phyloP scores from a whole-genome alignment of 257 asterid genomes.

The Nicotiana noctiflora region DNA sequence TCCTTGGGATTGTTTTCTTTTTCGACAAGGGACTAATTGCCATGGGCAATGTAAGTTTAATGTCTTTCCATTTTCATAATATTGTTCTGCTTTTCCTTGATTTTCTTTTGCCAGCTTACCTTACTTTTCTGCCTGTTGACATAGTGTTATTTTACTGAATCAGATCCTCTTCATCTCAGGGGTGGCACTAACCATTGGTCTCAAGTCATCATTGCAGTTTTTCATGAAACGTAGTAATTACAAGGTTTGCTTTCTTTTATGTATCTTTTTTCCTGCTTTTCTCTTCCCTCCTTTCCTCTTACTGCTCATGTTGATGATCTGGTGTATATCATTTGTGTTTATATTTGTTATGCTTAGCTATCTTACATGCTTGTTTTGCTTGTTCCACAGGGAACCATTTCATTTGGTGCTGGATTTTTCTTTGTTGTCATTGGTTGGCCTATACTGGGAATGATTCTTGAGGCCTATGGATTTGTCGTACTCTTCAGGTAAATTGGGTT shows the following conservation, averaged over 20 bases:
- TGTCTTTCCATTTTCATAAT: conserved; percentile 7
- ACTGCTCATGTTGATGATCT: neutral
- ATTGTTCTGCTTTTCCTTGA: conserved; percentile 1
- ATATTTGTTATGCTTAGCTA: neutral
- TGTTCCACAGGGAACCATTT: conserved; percentile 56
- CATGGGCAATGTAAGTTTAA: conserved; percentile 78
- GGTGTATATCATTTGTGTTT: neutral
- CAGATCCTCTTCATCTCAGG: conserved; percentile 97
- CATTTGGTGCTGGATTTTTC: conserved; percentile 82
- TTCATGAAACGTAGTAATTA: conserved; percentile 78
- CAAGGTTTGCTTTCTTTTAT: conserved; percentile 44
- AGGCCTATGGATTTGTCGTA: conserved; percentile 85
- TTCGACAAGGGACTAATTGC: conserved; percentile 92
- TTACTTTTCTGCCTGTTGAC: neutral
- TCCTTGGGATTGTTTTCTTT: conserved; percentile 79
- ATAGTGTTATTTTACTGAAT: conserved; percentile 18
- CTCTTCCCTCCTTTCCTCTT: neutral
- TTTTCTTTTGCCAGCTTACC: conserved; percentile 7
- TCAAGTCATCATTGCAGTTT: conserved; percentile 79
- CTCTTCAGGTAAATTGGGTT: conserved; percentile 67
- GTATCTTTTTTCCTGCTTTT: neutral
- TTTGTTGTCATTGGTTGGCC: conserved; percentile 94
- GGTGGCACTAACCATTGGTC: conserved; percentile 81
- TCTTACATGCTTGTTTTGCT: conserved; percentile 9
- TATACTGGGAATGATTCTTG: conserved; percentile 85